A percentile compares a stretch with the other conserved stretches of the same genome.
Conservation (phyloP, 495 filamentous ascomycete genomes). For the Neurospora tetraspora region DNA sequence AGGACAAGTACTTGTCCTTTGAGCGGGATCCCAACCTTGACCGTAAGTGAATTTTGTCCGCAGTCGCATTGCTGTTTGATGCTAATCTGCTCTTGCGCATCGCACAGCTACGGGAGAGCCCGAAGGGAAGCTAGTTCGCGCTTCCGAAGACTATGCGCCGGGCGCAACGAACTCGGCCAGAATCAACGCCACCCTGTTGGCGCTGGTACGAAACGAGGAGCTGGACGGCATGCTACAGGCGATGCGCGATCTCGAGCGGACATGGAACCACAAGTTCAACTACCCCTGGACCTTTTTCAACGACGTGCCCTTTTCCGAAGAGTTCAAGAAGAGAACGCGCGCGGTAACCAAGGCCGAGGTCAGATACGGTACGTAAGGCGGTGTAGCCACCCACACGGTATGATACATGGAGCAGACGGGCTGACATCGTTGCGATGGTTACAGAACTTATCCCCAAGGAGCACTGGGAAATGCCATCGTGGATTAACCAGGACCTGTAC, state of each 20-base stretch:
- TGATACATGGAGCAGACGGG: neutral
- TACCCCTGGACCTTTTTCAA: constrained; percentile 99
- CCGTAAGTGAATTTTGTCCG: constrained; percentile 41
- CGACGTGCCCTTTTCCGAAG: constrained; percentile 79
- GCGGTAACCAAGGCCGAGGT: constrained; percentile 76
- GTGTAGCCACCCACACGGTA: neutral
- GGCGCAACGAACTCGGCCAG: constrained; percentile 64
- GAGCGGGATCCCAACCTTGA: constrained; percentile 74
- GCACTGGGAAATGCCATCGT: constrained; percentile 86
- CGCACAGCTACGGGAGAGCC: constrained; percentile 70
- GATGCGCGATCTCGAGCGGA: constrained; percentile 85
- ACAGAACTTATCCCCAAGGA: constrained; percentile 80
- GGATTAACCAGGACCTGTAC: constrained; percentile 86
- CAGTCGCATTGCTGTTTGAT: neutral
- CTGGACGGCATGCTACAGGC: constrained; percentile 69
- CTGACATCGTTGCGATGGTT: constrained; percentile 9
- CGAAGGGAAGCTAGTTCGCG: constrained; percentile 57
- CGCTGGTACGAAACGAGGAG: constrained; percentile 90
- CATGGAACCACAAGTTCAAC: constrained; percentile 98
- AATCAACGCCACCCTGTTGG: constrained; percentile 85
- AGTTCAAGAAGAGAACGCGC: constrained; percentile 77
- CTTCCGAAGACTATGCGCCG: constrained; percentile 62
- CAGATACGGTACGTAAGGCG: constrained; percentile 55
- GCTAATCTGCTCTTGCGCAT: constrained; percentile 1
- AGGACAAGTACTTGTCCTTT: constrained; percentile 38